Evolutionary conservation across 75 land plant species (phyloP).

Genomic region (Pinus taeda): DNA sequence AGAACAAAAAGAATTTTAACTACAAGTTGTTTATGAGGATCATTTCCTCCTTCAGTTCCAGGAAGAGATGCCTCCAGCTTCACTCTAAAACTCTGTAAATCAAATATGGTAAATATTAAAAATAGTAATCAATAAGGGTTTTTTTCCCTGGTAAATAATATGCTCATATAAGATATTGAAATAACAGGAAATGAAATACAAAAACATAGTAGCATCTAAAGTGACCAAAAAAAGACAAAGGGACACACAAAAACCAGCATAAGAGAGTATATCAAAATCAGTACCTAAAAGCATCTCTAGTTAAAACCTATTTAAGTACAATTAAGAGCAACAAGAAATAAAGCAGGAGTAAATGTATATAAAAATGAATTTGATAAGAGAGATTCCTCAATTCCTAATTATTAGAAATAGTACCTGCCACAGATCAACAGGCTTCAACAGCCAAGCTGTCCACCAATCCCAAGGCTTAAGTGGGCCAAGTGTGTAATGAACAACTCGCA

Average conservation of each 20-base stretch:
- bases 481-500: slow-evolving; percentile 91
- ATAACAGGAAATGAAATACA: not conserved
- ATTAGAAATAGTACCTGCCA: slow-evolving; percentile 76
- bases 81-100: slow-evolving; percentile 54
- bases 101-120: not conserved
- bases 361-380: not conserved
- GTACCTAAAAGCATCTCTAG: not conserved
- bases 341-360: slow-evolving; percentile 1
- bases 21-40: slow-evolving; percentile 51
- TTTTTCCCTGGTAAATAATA: not conserved
- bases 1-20: slow-evolving; percentile 65
- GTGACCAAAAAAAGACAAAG: not conserved
- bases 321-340: not conserved
- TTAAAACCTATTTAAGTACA: not conserved
- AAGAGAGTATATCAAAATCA: no score
- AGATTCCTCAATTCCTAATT: not conserved
- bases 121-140: not conserved
- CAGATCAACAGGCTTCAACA: slow-evolving; percentile 86
- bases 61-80: slow-evolving; percentile 66
- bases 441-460: slow-evolving; percentile 99
- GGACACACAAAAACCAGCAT: not conserved
- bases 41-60: slow-evolving; percentile 81
- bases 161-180: not conserved
- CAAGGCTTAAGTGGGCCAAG: slow-evolving; percentile 98
- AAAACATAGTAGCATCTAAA: not conserved